A percentile compares a stretch with the other conserved stretches of the same genome.
These are phyloP conservation scores for Cylindrotheca fusiformis DNA, from an alignment of 108 stramenopile genomes.

Conservation along the genomic window DNA sequence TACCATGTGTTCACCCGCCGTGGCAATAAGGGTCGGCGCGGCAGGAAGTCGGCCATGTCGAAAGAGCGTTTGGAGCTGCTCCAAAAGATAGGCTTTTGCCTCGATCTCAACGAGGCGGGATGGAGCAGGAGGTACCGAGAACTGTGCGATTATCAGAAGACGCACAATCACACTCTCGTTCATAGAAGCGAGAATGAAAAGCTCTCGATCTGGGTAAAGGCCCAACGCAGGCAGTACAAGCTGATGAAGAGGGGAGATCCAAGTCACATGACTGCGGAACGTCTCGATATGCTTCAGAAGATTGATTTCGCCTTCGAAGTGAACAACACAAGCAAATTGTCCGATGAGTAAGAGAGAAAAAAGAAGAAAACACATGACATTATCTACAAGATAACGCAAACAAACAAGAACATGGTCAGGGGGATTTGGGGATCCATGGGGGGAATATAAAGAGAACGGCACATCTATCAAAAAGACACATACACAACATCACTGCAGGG, in stretches of 20 bases:
- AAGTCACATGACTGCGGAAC: not conserved
- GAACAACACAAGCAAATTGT: no score
- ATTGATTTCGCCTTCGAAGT: not conserved
- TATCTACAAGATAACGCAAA: no score
- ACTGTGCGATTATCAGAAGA: not conserved
- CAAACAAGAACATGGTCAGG: no score
- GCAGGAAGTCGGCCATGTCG: not conserved
- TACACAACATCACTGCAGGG: no score
- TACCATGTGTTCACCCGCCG: not conserved
- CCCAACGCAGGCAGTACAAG: slow-evolving; percentile 9
- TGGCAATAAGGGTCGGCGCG: not conserved
- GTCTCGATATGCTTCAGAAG: not conserved
- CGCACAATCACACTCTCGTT: not conserved
- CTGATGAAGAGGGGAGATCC: slow-evolving; percentile 12
- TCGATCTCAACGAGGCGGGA: not conserved
- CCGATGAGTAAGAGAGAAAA: no score
- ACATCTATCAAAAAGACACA: no score
- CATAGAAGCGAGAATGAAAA: not conserved
- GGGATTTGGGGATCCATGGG: no score
- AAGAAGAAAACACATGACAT: no score
- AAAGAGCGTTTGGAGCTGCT: not conserved
- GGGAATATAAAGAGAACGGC: no score
- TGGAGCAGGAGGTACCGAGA: not conserved
- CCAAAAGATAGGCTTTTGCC: not conserved
- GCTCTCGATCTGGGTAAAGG: slow-evolving; percentile 14